Conservation (phyloP, 768 basidiomycete genomes). For the Russula emetica region DNA sequence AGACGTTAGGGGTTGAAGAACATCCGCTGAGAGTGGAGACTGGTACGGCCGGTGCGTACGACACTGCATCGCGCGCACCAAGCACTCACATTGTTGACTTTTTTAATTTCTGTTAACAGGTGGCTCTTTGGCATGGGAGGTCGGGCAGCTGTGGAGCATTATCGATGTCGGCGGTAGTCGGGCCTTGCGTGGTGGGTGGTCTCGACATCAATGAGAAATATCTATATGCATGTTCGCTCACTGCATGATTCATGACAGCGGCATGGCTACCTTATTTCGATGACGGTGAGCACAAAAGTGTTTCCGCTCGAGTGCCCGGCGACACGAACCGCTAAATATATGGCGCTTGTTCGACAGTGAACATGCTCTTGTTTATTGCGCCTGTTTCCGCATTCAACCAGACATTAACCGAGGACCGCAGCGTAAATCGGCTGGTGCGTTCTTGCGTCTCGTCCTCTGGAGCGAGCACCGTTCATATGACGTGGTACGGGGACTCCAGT, state of each 20-base stretch:
- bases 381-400: conserved; percentile 64
- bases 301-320: neutral
- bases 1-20: conserved; percentile 62
- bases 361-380: conserved; percentile 62
- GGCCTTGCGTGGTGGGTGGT: conserved; percentile 47
- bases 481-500: conserved; percentile 33
- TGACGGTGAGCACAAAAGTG: conserved; percentile 41
- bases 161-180: conserved; percentile 65
- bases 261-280: conserved; percentile 71
- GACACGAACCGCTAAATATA: neutral
- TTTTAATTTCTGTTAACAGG: neutral
- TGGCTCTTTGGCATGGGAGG: conserved; percentile 25
- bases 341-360: conserved; percentile 38
- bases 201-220: neutral
- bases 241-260: conserved; percentile 35
- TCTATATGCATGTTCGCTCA: neutral
- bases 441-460: neutral
- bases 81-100: neutral
- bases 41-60: conserved; percentile 31
- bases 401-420: conserved; percentile 53
- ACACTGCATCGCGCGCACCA: neutral
- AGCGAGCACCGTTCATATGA: conserved; percentile 8
- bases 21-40: conserved; percentile 51
- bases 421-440: conserved; percentile 55
- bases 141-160: conserved; percentile 52